Evolutionary conservation across 2,329 filamentous ascomycete genomes (phyloP), one percentile per base, ranked within the genome.

Genomic region (Onygenales sp.): DNA sequence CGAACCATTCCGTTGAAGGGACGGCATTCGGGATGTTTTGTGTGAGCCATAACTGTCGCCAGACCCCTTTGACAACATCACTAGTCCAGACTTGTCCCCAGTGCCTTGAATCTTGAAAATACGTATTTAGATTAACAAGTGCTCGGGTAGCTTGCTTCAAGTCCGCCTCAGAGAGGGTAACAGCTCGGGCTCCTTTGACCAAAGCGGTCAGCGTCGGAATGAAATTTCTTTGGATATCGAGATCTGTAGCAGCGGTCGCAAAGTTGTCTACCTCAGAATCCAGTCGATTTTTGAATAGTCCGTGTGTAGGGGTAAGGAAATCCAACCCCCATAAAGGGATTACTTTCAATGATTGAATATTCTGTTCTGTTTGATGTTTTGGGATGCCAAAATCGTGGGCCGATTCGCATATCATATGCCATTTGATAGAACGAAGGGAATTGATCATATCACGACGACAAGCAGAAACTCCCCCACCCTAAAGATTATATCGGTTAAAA

Each of bases 381-480:
- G 77, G 77, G 17, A 79, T 70, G 33, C 77, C 77, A 56, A 74
- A 80, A 55, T 80, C 77, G 58, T 78, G 79, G 7, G 77, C 77
- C 5, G 75, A 75, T 64, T 80, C 77, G 48, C 75, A 76, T 43
- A 80, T 66, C 58, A 79, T 77, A 58, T 80, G 77, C 67, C 77
- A 78, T 53, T 76, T 74, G 57, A 80, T 77, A 0, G 75, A 78
- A 43, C 69, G 68, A 56, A 78, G 73, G 11, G 74, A 75, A 58
- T 80, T 78, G 61, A 80, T 76, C 62, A 80, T 70, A 59, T 80
- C 77, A 43, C 77, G 70, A 42, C 77, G 69, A 64, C 77, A 80
- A 53, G 77, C 77, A 39, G 77, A 79, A 11, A 80, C 77, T 58
- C 77, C 77, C 54, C 77, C 77, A 36, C 76, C 76, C 48, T 51